A percentile compares a stretch with the other conserved stretches of the same genome.
Evolutionary conservation across 225 moss, liverwort and hornwort species (phyloP).

Genomic region (Bryum argenteum): DNA sequence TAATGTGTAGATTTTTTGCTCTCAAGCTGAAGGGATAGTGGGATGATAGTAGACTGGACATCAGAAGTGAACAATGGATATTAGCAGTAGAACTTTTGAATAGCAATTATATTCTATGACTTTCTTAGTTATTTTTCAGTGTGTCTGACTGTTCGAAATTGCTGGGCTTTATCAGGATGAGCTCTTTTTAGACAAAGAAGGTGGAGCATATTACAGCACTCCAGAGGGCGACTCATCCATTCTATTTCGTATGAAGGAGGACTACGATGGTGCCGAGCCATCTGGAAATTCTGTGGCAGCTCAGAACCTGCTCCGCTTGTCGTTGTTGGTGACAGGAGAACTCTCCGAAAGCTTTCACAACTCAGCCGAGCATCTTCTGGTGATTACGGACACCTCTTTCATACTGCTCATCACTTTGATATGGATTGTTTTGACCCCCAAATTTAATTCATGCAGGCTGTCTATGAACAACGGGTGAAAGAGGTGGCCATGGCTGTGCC

Average conservation of each 20-base stretch:
- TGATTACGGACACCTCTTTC: constrained; percentile 25
- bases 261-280: constrained; percentile 98
- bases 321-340: constrained; percentile 59
- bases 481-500: constrained; percentile 97
- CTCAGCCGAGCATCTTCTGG: constrained; percentile 85
- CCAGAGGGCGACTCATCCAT: constrained; percentile 83
- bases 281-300: constrained; percentile 96
- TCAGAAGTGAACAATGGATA: not conserved
- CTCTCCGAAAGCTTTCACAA: constrained; percentile 62
- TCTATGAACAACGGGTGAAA: constrained; percentile 80
- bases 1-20: not conserved
- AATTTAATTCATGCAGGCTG: constrained; percentile 47
- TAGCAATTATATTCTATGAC: not conserved
- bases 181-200: constrained; percentile 77
- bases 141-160: not conserved
- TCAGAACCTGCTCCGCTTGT: constrained; percentile 77
- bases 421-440: not conserved
- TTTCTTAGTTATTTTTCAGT: not conserved
- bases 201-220: constrained; percentile 91
- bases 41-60: not conserved
- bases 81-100: not conserved
- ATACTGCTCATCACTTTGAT: not conserved
- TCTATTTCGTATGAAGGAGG: constrained; percentile 91
- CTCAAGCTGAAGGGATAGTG: not conserved
- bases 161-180: constrained; percentile 62